phyloP scores from a whole-genome alignment of 305 asterid species.

The Coffea humblotiana region DNA sequence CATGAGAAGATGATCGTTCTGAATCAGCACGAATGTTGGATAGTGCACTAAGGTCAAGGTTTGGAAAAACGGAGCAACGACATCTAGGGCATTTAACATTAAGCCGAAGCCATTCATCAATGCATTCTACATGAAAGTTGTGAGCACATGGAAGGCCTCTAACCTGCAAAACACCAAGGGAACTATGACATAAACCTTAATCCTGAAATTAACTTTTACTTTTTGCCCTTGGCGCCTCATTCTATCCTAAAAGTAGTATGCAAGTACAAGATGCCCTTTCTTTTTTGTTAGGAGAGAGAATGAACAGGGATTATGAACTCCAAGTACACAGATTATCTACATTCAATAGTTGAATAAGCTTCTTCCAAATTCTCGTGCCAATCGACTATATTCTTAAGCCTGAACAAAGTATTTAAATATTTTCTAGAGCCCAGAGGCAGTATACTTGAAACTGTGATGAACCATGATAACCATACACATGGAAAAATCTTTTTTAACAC shows the following conservation, averaged over 20 bases:
- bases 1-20: slow-evolving; percentile 48
- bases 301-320: background rate
- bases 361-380: background rate
- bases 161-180: slow-evolving; percentile 48
- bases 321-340: background rate
- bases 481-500: too few relatives aligned
- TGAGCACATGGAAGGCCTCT: slow-evolving; percentile 98
- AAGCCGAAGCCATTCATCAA: slow-evolving; percentile 95
- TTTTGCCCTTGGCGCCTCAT: background rate
- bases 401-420: background rate
- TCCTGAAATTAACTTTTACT: background rate
- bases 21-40: slow-evolving; percentile 68
- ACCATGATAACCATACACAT: background rate
- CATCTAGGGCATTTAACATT: slow-evolving; percentile 96
- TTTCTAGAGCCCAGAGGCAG: background rate
- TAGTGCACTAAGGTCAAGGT: slow-evolving; percentile 84
- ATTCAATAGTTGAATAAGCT: background rate
- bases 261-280: background rate
- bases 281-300: background rate
- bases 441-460: background rate
- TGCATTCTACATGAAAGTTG: slow-evolving; percentile 95
- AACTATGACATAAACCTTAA: background rate
- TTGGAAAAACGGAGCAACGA: slow-evolving; percentile 94
- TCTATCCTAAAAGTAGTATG: background rate
- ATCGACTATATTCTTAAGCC: background rate